Evolutionary conservation across 495 filamentous ascomycete species (phyloP).

Genomic region (Aspergillus funiculosus): DNA sequence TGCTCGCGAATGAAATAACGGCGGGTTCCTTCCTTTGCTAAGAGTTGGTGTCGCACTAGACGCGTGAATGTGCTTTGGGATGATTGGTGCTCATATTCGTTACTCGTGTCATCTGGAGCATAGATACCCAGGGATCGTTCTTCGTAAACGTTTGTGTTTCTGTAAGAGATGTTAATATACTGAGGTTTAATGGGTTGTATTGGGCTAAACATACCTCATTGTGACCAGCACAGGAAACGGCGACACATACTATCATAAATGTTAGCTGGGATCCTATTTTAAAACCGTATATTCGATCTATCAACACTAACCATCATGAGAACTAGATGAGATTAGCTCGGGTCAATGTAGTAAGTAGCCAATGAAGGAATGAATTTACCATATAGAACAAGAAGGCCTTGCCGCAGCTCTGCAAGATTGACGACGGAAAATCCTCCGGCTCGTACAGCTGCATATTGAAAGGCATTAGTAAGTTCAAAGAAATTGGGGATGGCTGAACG

Average conservation of each 20-base stretch:
- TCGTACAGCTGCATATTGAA: conserved; percentile 53
- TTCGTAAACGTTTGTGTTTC: conserved; percentile 72
- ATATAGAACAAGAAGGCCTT: conserved; percentile 73
- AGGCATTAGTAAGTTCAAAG: conserved; percentile 1
- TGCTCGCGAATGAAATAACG: conserved; percentile 57
- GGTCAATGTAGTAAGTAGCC: not conserved
- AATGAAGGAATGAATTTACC: conserved; percentile 18
- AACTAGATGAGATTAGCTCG: conserved; percentile 33
- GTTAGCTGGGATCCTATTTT: conserved; percentile 2
- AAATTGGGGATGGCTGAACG: not conserved
- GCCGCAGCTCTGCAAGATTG: conserved; percentile 59
- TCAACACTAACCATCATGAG: conserved; percentile 66
- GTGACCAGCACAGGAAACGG: conserved; percentile 54
- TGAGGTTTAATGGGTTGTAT: not conserved
- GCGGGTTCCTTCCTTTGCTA: conserved; percentile 31
- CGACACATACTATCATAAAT: conserved; percentile 50
- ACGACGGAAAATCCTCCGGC: conserved; percentile 83
- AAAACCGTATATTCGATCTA: too few species aligned
- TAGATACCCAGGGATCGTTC: conserved; percentile 67
- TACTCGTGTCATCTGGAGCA: conserved; percentile 31
- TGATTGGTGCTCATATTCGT: conserved; percentile 14
- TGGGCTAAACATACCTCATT: conserved; percentile 37
- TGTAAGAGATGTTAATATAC: conserved; percentile 18
- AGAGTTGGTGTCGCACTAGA: conserved; percentile 22
- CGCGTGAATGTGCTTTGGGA: conserved; percentile 22